A percentile compares a stretch with the other conserved stretches of the same genome.
These are phyloP conservation scores for Zygoascus biomembranicola DNA, from an alignment of 805 yeast species.

Conservation along the genomic window DNA sequence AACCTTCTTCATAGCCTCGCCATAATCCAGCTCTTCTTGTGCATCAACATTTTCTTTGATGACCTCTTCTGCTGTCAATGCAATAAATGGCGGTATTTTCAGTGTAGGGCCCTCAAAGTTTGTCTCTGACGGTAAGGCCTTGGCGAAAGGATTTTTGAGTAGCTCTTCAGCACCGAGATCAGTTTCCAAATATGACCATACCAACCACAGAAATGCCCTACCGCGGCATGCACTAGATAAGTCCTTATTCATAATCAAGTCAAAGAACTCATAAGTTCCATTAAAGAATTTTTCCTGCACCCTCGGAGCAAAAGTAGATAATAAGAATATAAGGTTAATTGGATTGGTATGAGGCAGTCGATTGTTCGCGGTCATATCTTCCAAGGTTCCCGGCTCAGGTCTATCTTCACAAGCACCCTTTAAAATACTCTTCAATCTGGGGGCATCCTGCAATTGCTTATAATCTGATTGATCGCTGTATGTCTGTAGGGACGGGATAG, in stretches of 20 bases:
- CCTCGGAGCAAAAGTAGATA: slow-evolving; percentile 54
- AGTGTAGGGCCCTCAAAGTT: slow-evolving; percentile 27
- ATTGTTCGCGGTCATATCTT: slow-evolving; percentile 34
- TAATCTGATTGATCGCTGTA: slow-evolving; percentile 47
- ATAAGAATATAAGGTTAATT: slow-evolving; percentile 63
- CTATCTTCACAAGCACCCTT: slow-evolving; percentile 78
- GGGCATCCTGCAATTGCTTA: slow-evolving; percentile 89
- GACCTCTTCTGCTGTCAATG: slow-evolving; percentile 23
- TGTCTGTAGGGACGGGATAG: slow-evolving; percentile 82
- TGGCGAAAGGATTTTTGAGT: slow-evolving; percentile 49
- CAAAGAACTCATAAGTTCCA: slow-evolving; percentile 50
- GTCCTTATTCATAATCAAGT: slow-evolving; percentile 56
- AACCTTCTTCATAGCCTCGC: slow-evolving; percentile 33
- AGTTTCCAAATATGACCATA: slow-evolving; percentile 76
- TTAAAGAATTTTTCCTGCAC: slow-evolving; percentile 36
- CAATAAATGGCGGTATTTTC: slow-evolving; percentile 32
- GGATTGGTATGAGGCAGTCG: slow-evolving; percentile 50
- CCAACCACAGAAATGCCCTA: slow-evolving; percentile 69
- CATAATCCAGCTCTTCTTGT: slow-evolving; percentile 36
- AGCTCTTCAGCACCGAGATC: slow-evolving; percentile 46
- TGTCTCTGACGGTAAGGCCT: slow-evolving; percentile 8
- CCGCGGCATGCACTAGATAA: slow-evolving; percentile 62
- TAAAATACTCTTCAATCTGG: slow-evolving; percentile 79
- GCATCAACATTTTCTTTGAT: slow-evolving; percentile 38
- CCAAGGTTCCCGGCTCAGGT: slow-evolving; percentile 39